Conservation (phyloP, 2,329 filamentous ascomycete genomes). For the Chaetomiaceae sp. region DNA sequence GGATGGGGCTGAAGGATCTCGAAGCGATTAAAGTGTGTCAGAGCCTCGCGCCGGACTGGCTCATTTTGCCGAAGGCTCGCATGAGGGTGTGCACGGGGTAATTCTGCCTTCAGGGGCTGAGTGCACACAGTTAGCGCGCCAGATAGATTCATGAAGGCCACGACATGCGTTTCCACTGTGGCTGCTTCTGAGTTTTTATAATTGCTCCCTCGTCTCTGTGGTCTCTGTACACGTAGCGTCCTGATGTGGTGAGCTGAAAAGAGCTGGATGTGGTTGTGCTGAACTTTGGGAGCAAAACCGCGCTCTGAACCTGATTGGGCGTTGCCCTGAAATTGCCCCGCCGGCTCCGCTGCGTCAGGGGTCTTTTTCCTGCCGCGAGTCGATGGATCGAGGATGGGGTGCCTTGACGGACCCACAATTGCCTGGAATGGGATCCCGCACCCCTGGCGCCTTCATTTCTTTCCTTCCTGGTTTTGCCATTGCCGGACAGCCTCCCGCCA, state of each 20-base stretch:
- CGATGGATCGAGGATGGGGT: background rate
- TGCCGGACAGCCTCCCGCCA: background rate
- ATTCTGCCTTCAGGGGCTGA: background rate
- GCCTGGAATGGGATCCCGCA: background rate
- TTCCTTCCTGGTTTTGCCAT: background rate
- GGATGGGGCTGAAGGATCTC: constrained; percentile 9
- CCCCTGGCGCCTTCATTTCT: constrained; percentile 1
- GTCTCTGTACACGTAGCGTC: no score
- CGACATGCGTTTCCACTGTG: no score
- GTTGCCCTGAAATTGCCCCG: no score
- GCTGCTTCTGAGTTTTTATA: no score
- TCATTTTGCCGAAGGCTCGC: background rate
- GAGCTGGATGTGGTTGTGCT: no score
- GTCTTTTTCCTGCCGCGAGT: no score
- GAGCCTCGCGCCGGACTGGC: background rate
- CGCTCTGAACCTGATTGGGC: background rate
- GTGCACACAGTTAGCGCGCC: no score
- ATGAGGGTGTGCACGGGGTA: background rate
- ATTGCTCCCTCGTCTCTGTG: no score
- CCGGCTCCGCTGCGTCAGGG: no score
- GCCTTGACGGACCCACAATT: background rate
- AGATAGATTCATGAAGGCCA: no score
- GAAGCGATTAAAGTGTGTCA: background rate
- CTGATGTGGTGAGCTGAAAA: no score
- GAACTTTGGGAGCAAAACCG: no score